Percentiles rank a stretch among this genome's conserved stretches.
Evolutionary conservation across 805 yeast species (phyloP).

Genomic region (Saturnispora saitoi): DNA sequence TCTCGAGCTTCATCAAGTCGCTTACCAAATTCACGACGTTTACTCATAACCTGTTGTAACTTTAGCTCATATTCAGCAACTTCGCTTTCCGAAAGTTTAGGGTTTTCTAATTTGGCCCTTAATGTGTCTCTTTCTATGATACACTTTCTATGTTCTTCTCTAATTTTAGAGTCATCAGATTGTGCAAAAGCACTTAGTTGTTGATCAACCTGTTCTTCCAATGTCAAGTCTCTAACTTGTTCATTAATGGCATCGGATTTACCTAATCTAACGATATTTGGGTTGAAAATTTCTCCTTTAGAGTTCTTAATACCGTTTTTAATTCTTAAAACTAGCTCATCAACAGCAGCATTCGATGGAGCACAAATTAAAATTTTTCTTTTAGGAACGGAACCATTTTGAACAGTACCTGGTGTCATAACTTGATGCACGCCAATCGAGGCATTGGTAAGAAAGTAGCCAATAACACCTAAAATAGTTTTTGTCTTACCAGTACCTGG

Average conservation of each 20-base stretch:
- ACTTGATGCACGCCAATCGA: slow-evolving; percentile 9
- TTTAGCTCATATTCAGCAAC: slow-evolving; percentile 39
- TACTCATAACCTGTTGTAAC: slow-evolving; percentile 48
- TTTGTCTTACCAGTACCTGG: slow-evolving; percentile 99
- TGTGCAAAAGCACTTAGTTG: slow-evolving; percentile 34
- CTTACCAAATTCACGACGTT: slow-evolving; percentile 62
- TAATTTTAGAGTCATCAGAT: slow-evolving; percentile 37
- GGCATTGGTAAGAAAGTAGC: slow-evolving; percentile 49
- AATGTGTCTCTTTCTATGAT: slow-evolving; percentile 50
- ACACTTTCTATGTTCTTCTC: slow-evolving; percentile 43
- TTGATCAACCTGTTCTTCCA: slow-evolving; percentile 78
- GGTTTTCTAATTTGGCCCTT: slow-evolving; percentile 30
- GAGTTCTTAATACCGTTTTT: slow-evolving; percentile 59
- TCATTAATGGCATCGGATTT: slow-evolving; percentile 80
- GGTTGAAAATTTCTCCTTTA: slow-evolving; percentile 44
- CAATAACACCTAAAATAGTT: slow-evolving; percentile 87
- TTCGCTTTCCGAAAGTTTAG: slow-evolving; percentile 32
- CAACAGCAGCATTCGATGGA: slow-evolving; percentile 98
- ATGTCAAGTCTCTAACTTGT: slow-evolving; percentile 70
- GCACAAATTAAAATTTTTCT: slow-evolving; percentile 84
- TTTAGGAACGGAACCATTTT: slow-evolving; percentile 14
- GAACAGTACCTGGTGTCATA: slow-evolving; percentile 9
- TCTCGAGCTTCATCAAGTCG: slow-evolving; percentile 76
- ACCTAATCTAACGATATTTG: slow-evolving; percentile 79
- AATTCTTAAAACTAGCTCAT: slow-evolving; percentile 80